Evolutionary conservation across 2,329 filamentous ascomycete species (phyloP).

Genomic region (Plenodomus biglobosus): DNA sequence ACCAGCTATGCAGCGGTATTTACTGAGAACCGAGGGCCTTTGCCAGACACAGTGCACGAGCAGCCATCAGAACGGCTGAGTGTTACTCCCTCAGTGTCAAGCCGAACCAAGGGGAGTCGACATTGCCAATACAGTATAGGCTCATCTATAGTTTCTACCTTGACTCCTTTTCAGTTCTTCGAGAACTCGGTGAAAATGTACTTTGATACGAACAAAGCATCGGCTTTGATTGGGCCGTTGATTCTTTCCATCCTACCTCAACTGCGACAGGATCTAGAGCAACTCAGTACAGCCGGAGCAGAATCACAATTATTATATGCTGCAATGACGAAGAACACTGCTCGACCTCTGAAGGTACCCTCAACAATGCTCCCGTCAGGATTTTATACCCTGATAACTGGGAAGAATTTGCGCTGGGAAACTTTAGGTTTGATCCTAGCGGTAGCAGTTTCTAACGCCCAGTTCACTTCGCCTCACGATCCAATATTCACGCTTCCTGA

Average conservation of each 20-base stretch:
- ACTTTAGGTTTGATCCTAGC: conserved; percentile 34
- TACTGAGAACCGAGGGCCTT: conserved; percentile 28
- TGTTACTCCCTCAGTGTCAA: conserved; percentile 23
- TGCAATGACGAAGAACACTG: conserved; percentile 38
- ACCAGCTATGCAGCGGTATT: conserved; percentile 43
- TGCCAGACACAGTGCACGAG: conserved; percentile 35
- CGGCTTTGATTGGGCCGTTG: conserved; percentile 32
- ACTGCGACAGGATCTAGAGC: conserved; percentile 33
- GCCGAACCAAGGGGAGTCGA: conserved; percentile 23
- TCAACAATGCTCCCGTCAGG: conserved; percentile 33
- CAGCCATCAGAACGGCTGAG: conserved; percentile 30
- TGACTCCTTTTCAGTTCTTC: conserved; percentile 33
- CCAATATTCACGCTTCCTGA: conserved; percentile 36
- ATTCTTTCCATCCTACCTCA: conserved; percentile 36
- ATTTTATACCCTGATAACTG: conserved; percentile 39
- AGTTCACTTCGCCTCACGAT: conserved; percentile 35
- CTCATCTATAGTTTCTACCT: conserved; percentile 31
- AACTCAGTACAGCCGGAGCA: conserved; percentile 19
- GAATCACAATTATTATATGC: conserved; percentile 26
- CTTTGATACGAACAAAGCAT: conserved; percentile 30
- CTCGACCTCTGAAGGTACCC: conserved; percentile 36
- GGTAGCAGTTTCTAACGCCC: conserved; percentile 33
- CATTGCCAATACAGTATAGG: conserved; percentile 35
- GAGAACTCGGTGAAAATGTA: conserved; percentile 32
- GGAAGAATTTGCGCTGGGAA: conserved; percentile 41